phyloP scores from a whole-genome alignment of 768 basidiomycete species.

The Termitomyces sp. region DNA sequence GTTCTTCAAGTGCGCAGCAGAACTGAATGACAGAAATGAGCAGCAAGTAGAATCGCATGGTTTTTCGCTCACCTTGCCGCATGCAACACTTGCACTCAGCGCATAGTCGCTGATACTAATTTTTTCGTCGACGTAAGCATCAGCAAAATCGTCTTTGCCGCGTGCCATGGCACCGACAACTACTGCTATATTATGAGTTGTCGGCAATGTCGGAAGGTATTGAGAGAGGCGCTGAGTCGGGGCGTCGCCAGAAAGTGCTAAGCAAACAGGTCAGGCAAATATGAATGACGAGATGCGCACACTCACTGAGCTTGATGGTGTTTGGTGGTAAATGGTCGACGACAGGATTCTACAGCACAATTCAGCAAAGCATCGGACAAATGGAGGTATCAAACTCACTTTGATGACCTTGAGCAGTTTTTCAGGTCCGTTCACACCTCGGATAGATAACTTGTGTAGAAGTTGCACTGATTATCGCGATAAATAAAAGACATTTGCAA shows the following conservation, averaged over 20 bases:
- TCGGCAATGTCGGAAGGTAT: constrained; percentile 83
- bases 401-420: constrained; percentile 97
- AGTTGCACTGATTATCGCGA: constrained; percentile 74
- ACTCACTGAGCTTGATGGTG: constrained; percentile 92
- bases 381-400: constrained; percentile 38
- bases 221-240: constrained; percentile 75
- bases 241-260: constrained; percentile 91
- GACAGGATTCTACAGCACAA: constrained; percentile 74
- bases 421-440: constrained; percentile 95
- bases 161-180: constrained; percentile 99
- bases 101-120: constrained; percentile 95
- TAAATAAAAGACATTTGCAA: constrained; percentile 7
- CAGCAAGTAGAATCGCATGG: not conserved
- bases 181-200: constrained; percentile 87
- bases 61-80: constrained; percentile 73
- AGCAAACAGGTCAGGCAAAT: constrained; percentile 1
- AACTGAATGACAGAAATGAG: constrained; percentile 47
- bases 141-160: constrained; percentile 95
- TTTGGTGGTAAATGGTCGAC: constrained; percentile 93
- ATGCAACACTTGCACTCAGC: constrained; percentile 90
- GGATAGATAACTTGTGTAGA: constrained; percentile 91
- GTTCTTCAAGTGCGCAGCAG: constrained; percentile 88
- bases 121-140: constrained; percentile 92
- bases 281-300: not conserved
- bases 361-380: not conserved